A percentile compares a stretch with the other conserved stretches of the same genome.
Conservation (phyloP, 768 basidiomycete genomes). For the Kwoniella dendrophila region DNA sequence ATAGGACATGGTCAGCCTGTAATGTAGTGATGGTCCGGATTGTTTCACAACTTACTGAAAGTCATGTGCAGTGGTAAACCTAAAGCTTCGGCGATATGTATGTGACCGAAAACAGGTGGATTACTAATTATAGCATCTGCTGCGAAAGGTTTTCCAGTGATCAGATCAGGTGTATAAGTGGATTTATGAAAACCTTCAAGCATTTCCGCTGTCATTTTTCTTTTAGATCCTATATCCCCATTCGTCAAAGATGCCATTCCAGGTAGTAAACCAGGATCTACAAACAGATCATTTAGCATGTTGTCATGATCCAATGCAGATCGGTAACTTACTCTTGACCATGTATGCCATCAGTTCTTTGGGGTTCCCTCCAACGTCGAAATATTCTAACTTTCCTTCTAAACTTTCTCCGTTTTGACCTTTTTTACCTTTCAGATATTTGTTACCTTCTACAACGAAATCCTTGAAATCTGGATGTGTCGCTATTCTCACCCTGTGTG, state of each 20-base stretch:
- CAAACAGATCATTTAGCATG: neutral
- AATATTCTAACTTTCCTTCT: slow-evolving; percentile 62
- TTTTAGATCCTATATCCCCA: slow-evolving; percentile 66
- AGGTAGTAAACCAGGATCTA: slow-evolving; percentile 69
- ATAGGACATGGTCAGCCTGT: slow-evolving; percentile 6
- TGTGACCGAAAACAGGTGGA: slow-evolving; percentile 68
- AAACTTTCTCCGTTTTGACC: slow-evolving; percentile 26
- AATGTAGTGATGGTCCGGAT: neutral
- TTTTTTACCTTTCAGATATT: slow-evolving; percentile 34
- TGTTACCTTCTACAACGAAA: slow-evolving; percentile 61
- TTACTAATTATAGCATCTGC: slow-evolving; percentile 71
- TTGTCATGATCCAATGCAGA: neutral
- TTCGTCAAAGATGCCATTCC: slow-evolving; percentile 65
- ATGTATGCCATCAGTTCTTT: slow-evolving; percentile 72
- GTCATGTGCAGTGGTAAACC: slow-evolving; percentile 64
- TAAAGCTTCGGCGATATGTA: slow-evolving; percentile 68
- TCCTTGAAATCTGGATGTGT: slow-evolving; percentile 66
- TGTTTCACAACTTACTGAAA: slow-evolving; percentile 57
- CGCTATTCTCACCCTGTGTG: slow-evolving; percentile 66
- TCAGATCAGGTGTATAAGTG: slow-evolving; percentile 61
- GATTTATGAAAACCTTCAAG: slow-evolving; percentile 66
- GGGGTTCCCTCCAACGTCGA: slow-evolving; percentile 66
- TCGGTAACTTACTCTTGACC: slow-evolving; percentile 64
- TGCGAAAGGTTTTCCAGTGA: slow-evolving; percentile 60
- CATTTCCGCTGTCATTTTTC: slow-evolving; percentile 66